A percentile compares a stretch with the other conserved stretches of the same genome.
Evolutionary conservation across 2,329 filamentous ascomycete species (phyloP).

Genomic region (Simplicillium sp.): DNA sequence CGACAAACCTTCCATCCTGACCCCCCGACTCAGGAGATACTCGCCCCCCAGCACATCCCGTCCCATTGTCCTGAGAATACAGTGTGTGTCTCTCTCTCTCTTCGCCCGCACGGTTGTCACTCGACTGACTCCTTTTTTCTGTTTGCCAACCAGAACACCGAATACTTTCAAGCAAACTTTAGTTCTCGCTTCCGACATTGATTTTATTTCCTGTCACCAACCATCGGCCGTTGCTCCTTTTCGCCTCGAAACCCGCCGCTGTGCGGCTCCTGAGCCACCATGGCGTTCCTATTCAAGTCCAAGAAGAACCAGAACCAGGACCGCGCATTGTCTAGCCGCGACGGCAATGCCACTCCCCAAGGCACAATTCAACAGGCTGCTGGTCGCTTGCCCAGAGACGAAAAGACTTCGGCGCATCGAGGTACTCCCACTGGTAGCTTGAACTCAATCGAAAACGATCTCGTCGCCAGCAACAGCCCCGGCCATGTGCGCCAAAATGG

Average conservation of each 20-base stretch:
- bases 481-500: slow-evolving; percentile 46
- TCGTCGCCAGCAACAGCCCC: slow-evolving; percentile 45
- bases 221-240: too few relatives aligned
- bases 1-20: too few relatives aligned
- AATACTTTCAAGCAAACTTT: too few relatives aligned
- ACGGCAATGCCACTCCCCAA: slow-evolving; percentile 38
- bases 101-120: too few relatives aligned
- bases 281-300: slow-evolving; percentile 78
- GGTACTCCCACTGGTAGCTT: slow-evolving; percentile 71
- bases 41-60: too few relatives aligned
- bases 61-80: too few relatives aligned
- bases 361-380: slow-evolving; percentile 39
- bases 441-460: slow-evolving; percentile 57
- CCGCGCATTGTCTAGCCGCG: slow-evolving; percentile 45
- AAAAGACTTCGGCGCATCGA: slow-evolving; percentile 46
- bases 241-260: slow-evolving; percentile 16
- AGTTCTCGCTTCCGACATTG: too few relatives aligned
- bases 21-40: too few relatives aligned
- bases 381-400: slow-evolving; percentile 36
- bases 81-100: too few relatives aligned
- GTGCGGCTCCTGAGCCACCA: slow-evolving; percentile 36
- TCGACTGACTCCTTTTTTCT: too few relatives aligned
- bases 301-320: slow-evolving; percentile 68
- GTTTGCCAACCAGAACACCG: too few relatives aligned
- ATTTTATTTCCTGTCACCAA: too few relatives aligned